Evolutionary conservation across 192 early-diverging fungal species (phyloP).

Genomic region (Coemansia furcata): DNA sequence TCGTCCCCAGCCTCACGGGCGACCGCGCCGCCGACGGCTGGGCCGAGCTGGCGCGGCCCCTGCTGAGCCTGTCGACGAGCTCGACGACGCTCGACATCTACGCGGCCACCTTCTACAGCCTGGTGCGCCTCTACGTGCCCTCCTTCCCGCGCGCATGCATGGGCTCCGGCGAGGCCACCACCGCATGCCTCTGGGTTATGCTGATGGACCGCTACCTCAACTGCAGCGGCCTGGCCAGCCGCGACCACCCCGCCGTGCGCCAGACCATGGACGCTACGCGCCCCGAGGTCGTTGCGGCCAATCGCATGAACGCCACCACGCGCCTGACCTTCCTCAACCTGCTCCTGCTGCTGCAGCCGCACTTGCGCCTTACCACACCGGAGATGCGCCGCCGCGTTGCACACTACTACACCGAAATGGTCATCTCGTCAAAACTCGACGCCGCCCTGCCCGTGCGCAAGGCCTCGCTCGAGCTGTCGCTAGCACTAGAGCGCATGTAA

Average conservation of each 20-base stretch:
- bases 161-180: conserved; percentile 36
- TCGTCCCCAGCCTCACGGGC: conserved; percentile 46
- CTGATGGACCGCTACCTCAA: conserved; percentile 53
- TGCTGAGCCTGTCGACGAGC: conserved; percentile 48
- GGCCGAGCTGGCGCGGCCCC: conserved; percentile 46
- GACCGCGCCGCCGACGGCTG: conserved; percentile 34
- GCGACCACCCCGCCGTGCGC: conserved; percentile 20
- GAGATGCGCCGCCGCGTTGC: conserved; percentile 38
- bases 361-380: conserved; percentile 19
- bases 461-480: conserved; percentile 46
- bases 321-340: conserved; percentile 51
- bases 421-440: conserved; percentile 42
- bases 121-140: conserved; percentile 41
- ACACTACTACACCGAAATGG: conserved; percentile 48
- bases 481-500: conserved; percentile 40
- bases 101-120: conserved; percentile 44
- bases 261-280: conserved; percentile 3
- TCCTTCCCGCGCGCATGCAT: conserved; percentile 49
- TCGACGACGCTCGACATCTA: conserved; percentile 52
- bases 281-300: conserved; percentile 48
- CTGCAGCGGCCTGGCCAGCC: conserved; percentile 39
- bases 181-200: conserved; percentile 43
- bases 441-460: conserved; percentile 50
- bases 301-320: conserved; percentile 50
- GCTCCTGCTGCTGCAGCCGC: conserved; percentile 39